Percentiles rank a stretch among this genome's conserved stretches.
phyloP scores from a whole-genome alignment of 352 stramenopile genomes.

The Phytophthora pinifolia region DNA sequence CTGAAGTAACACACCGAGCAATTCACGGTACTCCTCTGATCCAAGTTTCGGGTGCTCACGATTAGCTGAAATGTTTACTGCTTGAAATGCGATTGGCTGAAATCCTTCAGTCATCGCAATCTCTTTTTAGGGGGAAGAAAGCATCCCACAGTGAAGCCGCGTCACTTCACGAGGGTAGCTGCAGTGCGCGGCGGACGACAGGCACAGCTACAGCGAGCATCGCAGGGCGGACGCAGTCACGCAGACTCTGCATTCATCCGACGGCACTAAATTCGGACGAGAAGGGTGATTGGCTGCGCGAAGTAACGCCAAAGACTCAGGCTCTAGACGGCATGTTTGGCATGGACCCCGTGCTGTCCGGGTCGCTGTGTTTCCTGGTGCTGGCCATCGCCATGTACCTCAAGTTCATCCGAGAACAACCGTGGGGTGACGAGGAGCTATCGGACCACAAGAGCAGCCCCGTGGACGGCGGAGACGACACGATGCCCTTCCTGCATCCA shows the following conservation, averaged over 20 bases:
- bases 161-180: conserved; percentile 20
- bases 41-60: no score
- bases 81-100: no score
- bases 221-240: no score
- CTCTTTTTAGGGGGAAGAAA: conserved; percentile 9
- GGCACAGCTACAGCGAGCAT: no score
- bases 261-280: not conserved
- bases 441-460: conserved; percentile 62
- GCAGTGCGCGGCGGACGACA: conserved; percentile 3
- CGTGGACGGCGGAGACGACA: conserved; percentile 50
- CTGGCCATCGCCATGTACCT: conserved; percentile 89
- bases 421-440: conserved; percentile 57
- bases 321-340: conserved; percentile 11
- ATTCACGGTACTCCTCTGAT: no score
- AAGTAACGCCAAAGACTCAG: not conserved
- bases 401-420: conserved; percentile 84
- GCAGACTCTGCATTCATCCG: no score
- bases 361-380: conserved; percentile 87
- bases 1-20: conserved; percentile 3
- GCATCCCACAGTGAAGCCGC: conserved; percentile 11
- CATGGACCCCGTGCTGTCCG: conserved; percentile 85
- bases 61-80: no score
- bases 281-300: conserved; percentile 2
- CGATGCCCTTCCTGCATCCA: conserved; percentile 73
- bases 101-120: not conserved